A percentile compares a stretch with the other conserved stretches of the same genome.
Conservation (phyloP, 2,329 filamentous ascomycete genomes). For the Verticillium alfalfae region DNA sequence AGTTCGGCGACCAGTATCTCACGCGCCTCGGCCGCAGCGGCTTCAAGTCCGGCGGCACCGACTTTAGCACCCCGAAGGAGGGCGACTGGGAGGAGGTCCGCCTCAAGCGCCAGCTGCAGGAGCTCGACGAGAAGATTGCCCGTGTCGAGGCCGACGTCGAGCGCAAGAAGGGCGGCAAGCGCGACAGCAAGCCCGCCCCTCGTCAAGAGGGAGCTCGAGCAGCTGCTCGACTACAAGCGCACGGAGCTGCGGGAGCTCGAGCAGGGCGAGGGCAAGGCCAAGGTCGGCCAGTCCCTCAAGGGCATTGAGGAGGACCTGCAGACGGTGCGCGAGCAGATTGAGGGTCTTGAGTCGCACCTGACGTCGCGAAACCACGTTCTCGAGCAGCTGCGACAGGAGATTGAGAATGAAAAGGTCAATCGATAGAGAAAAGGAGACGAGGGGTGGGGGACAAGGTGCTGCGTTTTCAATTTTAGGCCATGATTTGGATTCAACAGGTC, state of each 20-base stretch:
- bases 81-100: conserved; percentile 93
- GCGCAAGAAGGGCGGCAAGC: conserved; percentile 55
- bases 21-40: conserved; percentile 80
- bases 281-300: conserved; percentile 67
- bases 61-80: conserved; percentile 74
- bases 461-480: neutral
- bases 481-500: neutral
- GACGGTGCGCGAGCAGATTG: conserved; percentile 89
- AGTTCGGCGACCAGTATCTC: conserved; percentile 96
- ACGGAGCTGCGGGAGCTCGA: conserved; percentile 71
- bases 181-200: conserved; percentile 79
- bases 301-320: conserved; percentile 79
- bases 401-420: conserved; percentile 76
- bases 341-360: conserved; percentile 81
- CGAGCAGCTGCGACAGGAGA: conserved; percentile 70
- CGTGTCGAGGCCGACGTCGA: conserved; percentile 72
- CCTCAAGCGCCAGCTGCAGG: conserved; percentile 84
- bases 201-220: conserved; percentile 89
- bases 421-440: conserved; percentile 14
- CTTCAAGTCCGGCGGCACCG: conserved; percentile 79
- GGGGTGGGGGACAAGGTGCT: neutral
- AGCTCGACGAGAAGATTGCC: conserved; percentile 82
- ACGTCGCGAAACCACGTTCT: conserved; percentile 69
- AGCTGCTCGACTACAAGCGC: conserved; percentile 92
- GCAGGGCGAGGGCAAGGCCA: conserved; percentile 61